phyloP scores from a whole-genome alignment of 1,139 yeast genomes.

The Pichia terricola region DNA sequence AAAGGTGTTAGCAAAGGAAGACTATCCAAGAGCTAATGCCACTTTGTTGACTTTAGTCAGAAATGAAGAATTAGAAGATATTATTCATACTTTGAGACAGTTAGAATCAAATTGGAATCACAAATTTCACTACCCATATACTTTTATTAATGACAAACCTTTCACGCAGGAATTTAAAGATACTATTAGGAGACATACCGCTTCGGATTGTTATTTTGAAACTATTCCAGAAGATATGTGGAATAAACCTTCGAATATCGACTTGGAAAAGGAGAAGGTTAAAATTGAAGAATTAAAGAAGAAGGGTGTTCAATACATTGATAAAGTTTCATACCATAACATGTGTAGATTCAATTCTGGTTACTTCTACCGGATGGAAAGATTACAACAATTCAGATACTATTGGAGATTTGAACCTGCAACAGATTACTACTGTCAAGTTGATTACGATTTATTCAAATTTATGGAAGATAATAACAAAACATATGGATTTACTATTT shows the following conservation, averaged over 20 bases:
- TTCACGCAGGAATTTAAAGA: constrained; percentile 38
- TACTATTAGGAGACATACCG: constrained; percentile 27
- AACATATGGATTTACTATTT: constrained; percentile 44
- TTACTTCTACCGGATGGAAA: constrained; percentile 38
- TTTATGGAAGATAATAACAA: constrained; percentile 41
- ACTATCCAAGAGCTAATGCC: constrained; percentile 41
- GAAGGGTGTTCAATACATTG: constrained; percentile 38
- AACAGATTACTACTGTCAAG: constrained; percentile 37
- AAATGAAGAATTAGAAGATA: constrained; percentile 33
- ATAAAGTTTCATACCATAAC: constrained; percentile 39
- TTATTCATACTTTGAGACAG: constrained; percentile 33
- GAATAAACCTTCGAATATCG: constrained; percentile 38
- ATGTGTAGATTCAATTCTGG: constrained; percentile 50
- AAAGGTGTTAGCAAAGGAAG: constrained; percentile 19
- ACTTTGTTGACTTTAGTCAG: constrained; percentile 43
- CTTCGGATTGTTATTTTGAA: constrained; percentile 30
- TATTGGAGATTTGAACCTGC: constrained; percentile 53
- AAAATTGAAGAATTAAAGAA: constrained; percentile 29
- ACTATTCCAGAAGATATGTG: constrained; percentile 33
- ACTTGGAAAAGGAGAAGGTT: constrained; percentile 26
- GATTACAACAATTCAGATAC: constrained; percentile 33
- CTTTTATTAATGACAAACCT: constrained; percentile 39
- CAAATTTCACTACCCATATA: constrained; percentile 45
- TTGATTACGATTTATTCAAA: constrained; percentile 46
- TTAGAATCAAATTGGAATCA: constrained; percentile 40